A percentile compares a stretch with the other conserved stretches of the same genome.
phyloP scores from a whole-genome alignment of 1,139 yeast genomes.

The Debaryomyces fabryi region DNA sequence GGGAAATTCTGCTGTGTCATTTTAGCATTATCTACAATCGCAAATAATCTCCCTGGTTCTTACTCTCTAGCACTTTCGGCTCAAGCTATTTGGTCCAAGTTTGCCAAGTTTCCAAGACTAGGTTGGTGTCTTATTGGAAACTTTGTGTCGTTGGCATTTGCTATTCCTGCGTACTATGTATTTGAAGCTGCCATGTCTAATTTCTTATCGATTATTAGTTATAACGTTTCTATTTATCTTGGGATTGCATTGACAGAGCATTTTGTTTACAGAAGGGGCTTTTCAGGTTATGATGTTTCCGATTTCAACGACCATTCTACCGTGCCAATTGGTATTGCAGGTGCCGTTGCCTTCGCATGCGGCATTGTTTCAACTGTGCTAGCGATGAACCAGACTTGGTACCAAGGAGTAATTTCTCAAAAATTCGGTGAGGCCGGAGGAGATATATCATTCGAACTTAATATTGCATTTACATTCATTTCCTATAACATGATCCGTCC shows the following conservation, averaged over 20 bases:
- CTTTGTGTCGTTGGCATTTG: slow-evolving; percentile 31
- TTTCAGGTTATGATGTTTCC: slow-evolving; percentile 25
- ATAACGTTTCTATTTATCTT: slow-evolving; percentile 32
- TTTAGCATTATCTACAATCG: slow-evolving; percentile 30
- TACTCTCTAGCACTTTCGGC: slow-evolving; percentile 31
- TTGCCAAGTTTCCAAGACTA: slow-evolving; percentile 32
- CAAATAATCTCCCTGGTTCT: slow-evolving; percentile 34
- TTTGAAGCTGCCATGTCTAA: slow-evolving; percentile 32
- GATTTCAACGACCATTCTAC: slow-evolving; percentile 24
- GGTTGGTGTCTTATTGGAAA: slow-evolving; percentile 28
- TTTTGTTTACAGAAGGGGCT: slow-evolving; percentile 31
- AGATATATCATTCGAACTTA: slow-evolving; percentile 33
- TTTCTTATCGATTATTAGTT: slow-evolving; percentile 33
- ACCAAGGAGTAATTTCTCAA: slow-evolving; percentile 29
- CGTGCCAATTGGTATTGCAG: slow-evolving; percentile 31
- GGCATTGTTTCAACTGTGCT: slow-evolving; percentile 34
- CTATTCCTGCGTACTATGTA: slow-evolving; percentile 40
- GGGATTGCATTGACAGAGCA: slow-evolving; percentile 33
- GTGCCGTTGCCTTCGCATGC: slow-evolving; percentile 26
- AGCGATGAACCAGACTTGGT: slow-evolving; percentile 36
- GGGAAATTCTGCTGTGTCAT: slow-evolving; percentile 35
- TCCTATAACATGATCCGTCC: slow-evolving; percentile 31
- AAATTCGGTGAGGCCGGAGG: slow-evolving; percentile 25
- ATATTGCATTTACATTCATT: slow-evolving; percentile 26
- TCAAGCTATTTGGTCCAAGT: slow-evolving; percentile 33